Percentiles rank a stretch among this genome's conserved stretches.
phyloP scores from a whole-genome alignment of 331 rosid genomes.

The Malus hybrid region DNA sequence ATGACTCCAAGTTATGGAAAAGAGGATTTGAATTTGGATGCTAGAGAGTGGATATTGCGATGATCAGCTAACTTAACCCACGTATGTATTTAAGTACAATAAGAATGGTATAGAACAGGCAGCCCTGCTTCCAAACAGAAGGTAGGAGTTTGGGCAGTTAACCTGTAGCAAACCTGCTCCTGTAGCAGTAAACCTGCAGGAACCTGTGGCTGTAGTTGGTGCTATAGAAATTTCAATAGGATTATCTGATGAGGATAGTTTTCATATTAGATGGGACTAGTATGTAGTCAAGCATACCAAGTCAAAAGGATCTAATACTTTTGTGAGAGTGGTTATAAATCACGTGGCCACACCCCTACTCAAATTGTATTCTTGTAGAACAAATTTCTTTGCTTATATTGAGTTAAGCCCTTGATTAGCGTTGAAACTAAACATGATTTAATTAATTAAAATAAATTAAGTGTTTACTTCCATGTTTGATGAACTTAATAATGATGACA shows the following conservation, averaged over 20 bases:
- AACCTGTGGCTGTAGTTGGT: not conserved
- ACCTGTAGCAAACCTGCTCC: too few relatives aligned
- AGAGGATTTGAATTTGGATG: not conserved
- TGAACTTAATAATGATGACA: not conserved
- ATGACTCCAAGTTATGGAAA: not conserved
- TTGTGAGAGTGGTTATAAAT: too few relatives aligned
- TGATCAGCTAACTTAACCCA: not conserved
- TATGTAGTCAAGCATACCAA: too few relatives aligned
- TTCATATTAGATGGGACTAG: not conserved
- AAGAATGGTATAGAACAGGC: not conserved
- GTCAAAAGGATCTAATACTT: not conserved
- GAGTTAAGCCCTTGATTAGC: too few relatives aligned
- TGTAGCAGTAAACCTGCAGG: not conserved
- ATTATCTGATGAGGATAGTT: too few relatives aligned
- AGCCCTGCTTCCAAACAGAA: not conserved
- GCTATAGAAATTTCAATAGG: not conserved
- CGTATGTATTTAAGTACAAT: not conserved
- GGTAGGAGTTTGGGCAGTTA: not conserved
- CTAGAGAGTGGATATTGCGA: not conserved
- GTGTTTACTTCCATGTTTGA: too few relatives aligned
- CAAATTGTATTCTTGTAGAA: too few relatives aligned
- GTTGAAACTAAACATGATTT: too few relatives aligned
- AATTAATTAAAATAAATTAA: too few relatives aligned
- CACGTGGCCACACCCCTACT: too few relatives aligned
- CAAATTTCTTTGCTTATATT: too few relatives aligned